phyloP scores from a whole-genome alignment of 306 rosid genomes.

The Quercus aquifolioides region DNA sequence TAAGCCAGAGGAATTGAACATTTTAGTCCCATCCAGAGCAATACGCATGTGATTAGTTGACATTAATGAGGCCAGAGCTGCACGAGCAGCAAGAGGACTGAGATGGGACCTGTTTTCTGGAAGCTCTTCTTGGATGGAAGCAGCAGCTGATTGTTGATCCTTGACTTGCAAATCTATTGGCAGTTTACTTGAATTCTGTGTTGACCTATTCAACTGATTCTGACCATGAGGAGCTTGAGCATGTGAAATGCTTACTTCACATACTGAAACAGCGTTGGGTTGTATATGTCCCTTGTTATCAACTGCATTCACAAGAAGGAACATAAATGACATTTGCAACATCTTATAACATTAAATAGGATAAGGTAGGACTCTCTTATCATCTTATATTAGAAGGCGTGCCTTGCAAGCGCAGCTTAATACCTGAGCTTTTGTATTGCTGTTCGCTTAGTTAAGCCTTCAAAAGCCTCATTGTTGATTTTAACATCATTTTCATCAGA shows the following conservation, averaged over 20 bases:
- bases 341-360: not conserved
- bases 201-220: not conserved
- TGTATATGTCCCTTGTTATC: not conserved
- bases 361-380: not conserved
- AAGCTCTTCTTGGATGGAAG: constrained; percentile 9
- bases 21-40: constrained; percentile 15
- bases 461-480: not conserved
- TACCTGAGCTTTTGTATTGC: not conserved
- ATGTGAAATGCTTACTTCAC: constrained; percentile 3
- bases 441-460: not conserved
- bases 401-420: not conserved
- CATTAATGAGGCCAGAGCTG: constrained; percentile 21
- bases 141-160: not conserved
- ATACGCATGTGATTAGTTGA: constrained; percentile 1
- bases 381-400: not conserved
- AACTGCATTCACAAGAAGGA: constrained; percentile 18
- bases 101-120: constrained; percentile 11
- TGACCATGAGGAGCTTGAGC: not conserved
- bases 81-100: constrained; percentile 24
- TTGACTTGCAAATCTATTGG: not conserved
- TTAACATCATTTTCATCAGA: too few species aligned
- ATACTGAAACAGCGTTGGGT: not conserved
- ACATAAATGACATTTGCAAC: not conserved
- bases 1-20: constrained; percentile 7
- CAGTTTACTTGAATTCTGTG: not conserved